Conservation (phyloP, 176 grass and related monocot species). For the Zizania latifolia region DNA sequence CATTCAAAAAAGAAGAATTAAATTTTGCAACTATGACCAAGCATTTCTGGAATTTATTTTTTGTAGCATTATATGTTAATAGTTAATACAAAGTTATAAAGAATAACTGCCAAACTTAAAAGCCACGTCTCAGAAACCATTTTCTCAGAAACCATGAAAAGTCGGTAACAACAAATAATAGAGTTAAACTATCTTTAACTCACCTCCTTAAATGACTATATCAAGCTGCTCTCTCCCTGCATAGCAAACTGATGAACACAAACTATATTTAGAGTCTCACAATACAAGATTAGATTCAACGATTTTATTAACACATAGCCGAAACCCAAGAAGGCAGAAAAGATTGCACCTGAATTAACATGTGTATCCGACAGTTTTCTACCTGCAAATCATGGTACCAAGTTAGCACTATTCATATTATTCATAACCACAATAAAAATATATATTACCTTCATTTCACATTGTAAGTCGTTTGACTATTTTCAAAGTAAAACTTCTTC, state of each 20-base stretch:
- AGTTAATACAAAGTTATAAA: not conserved
- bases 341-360: not conserved
- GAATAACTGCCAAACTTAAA: not conserved
- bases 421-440: not conserved
- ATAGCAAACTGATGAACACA: constrained; percentile 3
- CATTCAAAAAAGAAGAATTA: too few relatives aligned
- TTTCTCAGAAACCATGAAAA: not conserved
- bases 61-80: not conserved
- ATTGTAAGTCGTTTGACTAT: too few relatives aligned
- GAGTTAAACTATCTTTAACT: constrained; percentile 22
- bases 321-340: constrained; percentile 7
- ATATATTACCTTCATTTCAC: too few relatives aligned
- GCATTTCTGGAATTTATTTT: not conserved
- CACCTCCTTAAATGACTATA: not conserved
- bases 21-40: too few relatives aligned
- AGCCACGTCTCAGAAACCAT: not conserved
- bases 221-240: constrained; percentile 14
- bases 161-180: not conserved
- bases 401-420: constrained; percentile 9
- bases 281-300: not conserved
- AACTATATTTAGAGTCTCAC: not conserved
- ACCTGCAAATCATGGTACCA: not conserved
- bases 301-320: not conserved
- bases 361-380: not conserved
- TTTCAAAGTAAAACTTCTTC: too few relatives aligned